A percentile compares a stretch with the other conserved stretches of the same genome.
phyloP scores from a whole-genome alignment of 768 basidiomycete species.

The Udeniomyces megalosporus region DNA sequence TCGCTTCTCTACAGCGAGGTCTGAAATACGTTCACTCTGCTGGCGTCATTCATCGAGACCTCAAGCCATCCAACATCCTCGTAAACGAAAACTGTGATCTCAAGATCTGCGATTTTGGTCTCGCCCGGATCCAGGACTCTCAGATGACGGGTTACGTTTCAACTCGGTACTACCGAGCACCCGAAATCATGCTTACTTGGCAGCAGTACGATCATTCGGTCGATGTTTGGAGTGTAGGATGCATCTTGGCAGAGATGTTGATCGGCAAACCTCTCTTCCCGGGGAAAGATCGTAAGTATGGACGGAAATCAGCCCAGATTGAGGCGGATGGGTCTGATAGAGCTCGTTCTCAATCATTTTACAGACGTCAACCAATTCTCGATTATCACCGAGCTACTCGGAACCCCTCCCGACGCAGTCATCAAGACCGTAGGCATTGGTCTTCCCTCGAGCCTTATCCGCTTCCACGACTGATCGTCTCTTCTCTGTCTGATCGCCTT shows the following conservation, averaged over 20 bases:
- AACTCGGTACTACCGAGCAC: slow-evolving; percentile 94
- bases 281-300: slow-evolving; percentile 87
- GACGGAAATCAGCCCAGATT: too few species aligned
- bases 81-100: slow-evolving; percentile 99
- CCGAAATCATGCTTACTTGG: slow-evolving; percentile 99
- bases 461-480: background rate
- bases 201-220: slow-evolving; percentile 99
- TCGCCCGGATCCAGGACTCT: slow-evolving; percentile 95
- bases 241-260: slow-evolving; percentile 99
- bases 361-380: slow-evolving; percentile 98
- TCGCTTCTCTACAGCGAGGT: slow-evolving; percentile 47
- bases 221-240: slow-evolving; percentile 98
- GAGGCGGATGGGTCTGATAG: too few species aligned
- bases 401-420: slow-evolving; percentile 99
- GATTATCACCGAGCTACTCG: slow-evolving; percentile 93
- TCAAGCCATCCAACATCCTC: slow-evolving; percentile 99
- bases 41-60: slow-evolving; percentile 93
- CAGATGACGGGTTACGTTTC: slow-evolving; percentile 99
- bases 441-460: background rate
- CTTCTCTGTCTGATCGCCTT: too few species aligned
- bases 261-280: slow-evolving; percentile 98
- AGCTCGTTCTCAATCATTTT: background rate
- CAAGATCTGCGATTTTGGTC: slow-evolving; percentile 98
- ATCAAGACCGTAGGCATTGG: slow-evolving; percentile 86
- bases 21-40: slow-evolving; percentile 99